These are phyloP conservation scores for Fraxinus greggii DNA, from an alignment of 305 asterid species.

Conservation along the genomic window DNA sequence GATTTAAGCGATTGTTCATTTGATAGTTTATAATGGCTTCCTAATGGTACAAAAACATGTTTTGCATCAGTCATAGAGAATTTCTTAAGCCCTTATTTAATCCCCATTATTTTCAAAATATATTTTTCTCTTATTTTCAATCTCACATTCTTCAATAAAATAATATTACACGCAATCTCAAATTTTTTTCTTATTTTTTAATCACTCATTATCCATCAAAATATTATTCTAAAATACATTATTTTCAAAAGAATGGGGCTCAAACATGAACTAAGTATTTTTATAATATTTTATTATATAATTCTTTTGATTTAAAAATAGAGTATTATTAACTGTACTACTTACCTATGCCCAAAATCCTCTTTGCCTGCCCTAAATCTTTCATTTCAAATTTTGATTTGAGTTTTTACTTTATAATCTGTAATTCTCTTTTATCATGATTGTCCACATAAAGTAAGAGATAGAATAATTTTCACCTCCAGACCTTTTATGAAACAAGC, in stretches of 20 bases:
- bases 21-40: background rate
- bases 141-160: background rate
- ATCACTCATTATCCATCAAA: background rate
- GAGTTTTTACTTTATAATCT: background rate
- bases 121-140: no score
- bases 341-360: background rate
- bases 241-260: background rate
- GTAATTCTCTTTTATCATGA: background rate
- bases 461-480: background rate
- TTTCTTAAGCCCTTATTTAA: background rate
- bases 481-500: background rate
- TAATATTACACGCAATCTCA: background rate
- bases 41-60: background rate
- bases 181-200: no score
- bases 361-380: background rate
- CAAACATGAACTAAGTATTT: background rate
- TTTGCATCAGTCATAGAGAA: background rate
- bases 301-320: background rate
- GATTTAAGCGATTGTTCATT: background rate
- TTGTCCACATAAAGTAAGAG: background rate
- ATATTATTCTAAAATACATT: background rate
- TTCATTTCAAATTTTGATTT: background rate
- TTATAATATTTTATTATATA: background rate
- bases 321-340: background rate
- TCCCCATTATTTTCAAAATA: background rate